Base-by-base conservation (phyloP, 2,329 filamentous ascomycete species). In the Zalaria sp. region DNA sequence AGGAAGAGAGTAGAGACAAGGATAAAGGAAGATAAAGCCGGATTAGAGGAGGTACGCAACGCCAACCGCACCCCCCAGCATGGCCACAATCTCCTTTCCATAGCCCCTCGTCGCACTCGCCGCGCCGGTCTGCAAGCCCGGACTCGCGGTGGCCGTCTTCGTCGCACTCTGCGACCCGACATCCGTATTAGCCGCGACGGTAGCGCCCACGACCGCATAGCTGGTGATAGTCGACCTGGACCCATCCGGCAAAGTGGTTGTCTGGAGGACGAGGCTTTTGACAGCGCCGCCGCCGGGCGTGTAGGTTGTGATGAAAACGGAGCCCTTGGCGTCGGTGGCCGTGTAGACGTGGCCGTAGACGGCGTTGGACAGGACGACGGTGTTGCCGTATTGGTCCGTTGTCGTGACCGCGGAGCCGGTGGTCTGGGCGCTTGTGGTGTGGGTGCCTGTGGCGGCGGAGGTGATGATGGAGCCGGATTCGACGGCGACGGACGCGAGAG, bases 271-370 rank as follows among this genome's bases (percentile, higher is more conserved):
- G 27, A 69, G 46, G 37, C 56, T 55, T 47, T 54, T 62, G 18
- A 69, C 60, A 5, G 47, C 51, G 18, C 59, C 64, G 37, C 59
- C 65, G 37, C 51, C 55, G 3, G 67, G 67, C 1, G 65, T 68
- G 49, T 63, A 68, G 1, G 67, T 71, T 3, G 67, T 65, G 39
- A 66, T 47, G 42, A 69, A 59, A 3, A 63, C 63, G 32, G 51
- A 46, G 25, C 67, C 67, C 5, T 46, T 25, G 2, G 48, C 52
- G 46, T 70, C 55, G 7, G 65, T 69, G 10, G 55, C 54, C 6
- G 67, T 69, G 35, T 67, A 52, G 18, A 66, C 60, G 37, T 65
- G 57, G 38, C 65, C 65, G 1, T 36, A 39, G 4, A 46, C 48
- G 26, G 52, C 52, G 38, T 47, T 54, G 9, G 56, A 53, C 8